Conservation (phyloP, 1,284 basidiomycete genomes). For the Ceratobasidium sp. region DNA sequence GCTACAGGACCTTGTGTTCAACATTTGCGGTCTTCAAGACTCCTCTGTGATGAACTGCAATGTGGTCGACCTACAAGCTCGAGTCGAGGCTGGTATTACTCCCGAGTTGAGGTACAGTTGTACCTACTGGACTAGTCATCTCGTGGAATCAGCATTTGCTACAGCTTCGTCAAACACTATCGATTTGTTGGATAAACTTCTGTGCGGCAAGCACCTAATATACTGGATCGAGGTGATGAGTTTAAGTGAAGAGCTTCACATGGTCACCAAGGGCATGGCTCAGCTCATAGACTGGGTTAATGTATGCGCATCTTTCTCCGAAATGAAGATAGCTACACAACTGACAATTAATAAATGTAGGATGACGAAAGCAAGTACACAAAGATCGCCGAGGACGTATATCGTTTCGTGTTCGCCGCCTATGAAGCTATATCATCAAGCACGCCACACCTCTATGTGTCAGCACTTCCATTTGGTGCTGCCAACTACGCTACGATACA, state of each 20-base stretch:
- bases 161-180: neutral
- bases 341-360: neutral
- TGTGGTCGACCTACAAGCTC: neutral
- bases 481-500: neutral
- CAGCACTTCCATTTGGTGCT: constrained; percentile 11
- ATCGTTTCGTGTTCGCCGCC: neutral
- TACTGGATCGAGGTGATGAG: constrained; percentile 24
- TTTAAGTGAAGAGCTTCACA: neutral
- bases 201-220: neutral
- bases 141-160: neutral
- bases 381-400: neutral
- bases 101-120: constrained; percentile 28
- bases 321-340: no score
- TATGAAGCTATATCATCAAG: neutral
- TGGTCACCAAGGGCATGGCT: neutral
- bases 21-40: constrained; percentile 30
- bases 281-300: constrained; percentile 1
- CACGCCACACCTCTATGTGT: constrained; percentile 37
- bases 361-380: neutral
- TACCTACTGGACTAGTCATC: constrained; percentile 28
- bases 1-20: constrained; percentile 13
- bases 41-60: neutral
- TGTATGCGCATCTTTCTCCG: neutral
- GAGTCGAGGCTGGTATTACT: constrained; percentile 3
- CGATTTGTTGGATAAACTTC: neutral